Conservation (phyloP, 2,329 filamentous ascomycete genomes). For the Aspergillus novofumigatus region DNA sequence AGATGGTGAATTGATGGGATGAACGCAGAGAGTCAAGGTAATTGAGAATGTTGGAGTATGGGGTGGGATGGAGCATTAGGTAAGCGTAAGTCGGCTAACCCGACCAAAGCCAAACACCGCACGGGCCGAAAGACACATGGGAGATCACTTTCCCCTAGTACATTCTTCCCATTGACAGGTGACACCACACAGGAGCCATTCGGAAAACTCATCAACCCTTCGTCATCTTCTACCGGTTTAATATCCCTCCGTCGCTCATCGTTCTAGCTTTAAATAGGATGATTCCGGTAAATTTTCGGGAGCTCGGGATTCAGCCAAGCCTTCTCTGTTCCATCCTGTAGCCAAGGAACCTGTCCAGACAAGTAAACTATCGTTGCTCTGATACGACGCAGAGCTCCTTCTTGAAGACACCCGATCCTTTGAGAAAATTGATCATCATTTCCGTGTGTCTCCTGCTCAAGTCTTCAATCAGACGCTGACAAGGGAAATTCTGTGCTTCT, state of each 20-base stretch:
- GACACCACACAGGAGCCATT: background rate
- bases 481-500: background rate
- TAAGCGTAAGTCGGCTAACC: background rate
- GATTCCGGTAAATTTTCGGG: background rate
- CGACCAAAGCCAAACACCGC: background rate
- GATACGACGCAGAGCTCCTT: background rate
- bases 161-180: background rate
- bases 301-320: background rate
- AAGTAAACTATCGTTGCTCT: no score
- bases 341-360: background rate
- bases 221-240: background rate
- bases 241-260: background rate
- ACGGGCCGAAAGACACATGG: background rate
- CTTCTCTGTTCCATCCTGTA: background rate
- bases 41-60: background rate
- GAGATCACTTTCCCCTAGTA: no score
- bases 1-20: background rate
- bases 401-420: background rate
- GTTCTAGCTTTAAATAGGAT: background rate
- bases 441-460: background rate
- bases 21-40: no score
- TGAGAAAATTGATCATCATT: background rate
- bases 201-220: background rate
- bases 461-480: background rate
- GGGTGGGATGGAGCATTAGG: background rate